Percentiles rank a stretch among this genome's conserved stretches.
These are phyloP conservation scores for Penicillium flavigenum DNA, from an alignment of 495 filamentous ascomycete genomes.

Conservation along the genomic window DNA sequence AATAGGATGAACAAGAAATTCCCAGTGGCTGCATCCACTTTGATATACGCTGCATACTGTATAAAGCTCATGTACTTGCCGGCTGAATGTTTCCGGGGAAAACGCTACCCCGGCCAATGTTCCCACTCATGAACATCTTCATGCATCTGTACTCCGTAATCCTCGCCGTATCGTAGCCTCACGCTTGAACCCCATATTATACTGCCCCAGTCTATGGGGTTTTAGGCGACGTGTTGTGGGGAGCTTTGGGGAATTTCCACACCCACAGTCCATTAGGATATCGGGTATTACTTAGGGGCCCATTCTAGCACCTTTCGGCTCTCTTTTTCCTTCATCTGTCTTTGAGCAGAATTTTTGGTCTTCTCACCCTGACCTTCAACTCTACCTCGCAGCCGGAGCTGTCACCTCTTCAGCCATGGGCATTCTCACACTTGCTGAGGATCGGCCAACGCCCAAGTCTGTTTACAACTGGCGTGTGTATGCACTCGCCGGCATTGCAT, in stretches of 20 bases:
- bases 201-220: conserved; percentile 35
- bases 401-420: conserved; percentile 48
- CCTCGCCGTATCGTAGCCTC: conserved; percentile 22
- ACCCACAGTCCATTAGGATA: conserved; percentile 22
- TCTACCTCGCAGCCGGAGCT: conserved; percentile 9
- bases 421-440: conserved; percentile 59
- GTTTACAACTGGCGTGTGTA: conserved; percentile 81
- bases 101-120: conserved; percentile 37
- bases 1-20: background rate
- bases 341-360: conserved; percentile 5
- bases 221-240: conserved; percentile 34
- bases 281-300: conserved; percentile 27
- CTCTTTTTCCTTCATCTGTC: conserved; percentile 6
- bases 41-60: conserved; percentile 22
- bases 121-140: conserved; percentile 19
- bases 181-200: conserved; percentile 32
- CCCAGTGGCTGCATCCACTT: conserved; percentile 9
- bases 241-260: conserved; percentile 27
- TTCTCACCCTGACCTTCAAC: conserved; percentile 1
- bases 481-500: conserved; percentile 58
- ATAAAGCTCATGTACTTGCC: conserved; percentile 21
- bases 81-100: conserved; percentile 38
- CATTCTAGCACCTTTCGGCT: conserved; percentile 10
- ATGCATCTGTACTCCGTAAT: conserved; percentile 13
- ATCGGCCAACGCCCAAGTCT: conserved; percentile 60